Evolutionary conservation across 306 rosid genomes (phyloP).

Genomic region (Quercus ilex): DNA sequence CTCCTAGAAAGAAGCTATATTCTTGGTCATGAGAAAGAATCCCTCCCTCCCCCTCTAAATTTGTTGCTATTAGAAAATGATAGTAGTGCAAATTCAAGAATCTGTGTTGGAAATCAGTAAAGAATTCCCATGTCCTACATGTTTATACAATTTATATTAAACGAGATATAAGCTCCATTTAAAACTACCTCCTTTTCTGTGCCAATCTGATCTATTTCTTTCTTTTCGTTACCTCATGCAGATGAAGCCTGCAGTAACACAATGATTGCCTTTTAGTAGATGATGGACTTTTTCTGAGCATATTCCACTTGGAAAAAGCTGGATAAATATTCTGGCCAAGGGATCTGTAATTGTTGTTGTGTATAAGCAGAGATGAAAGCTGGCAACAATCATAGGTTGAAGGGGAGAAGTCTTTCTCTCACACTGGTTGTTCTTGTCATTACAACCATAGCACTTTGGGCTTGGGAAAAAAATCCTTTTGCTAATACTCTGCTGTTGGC

Average conservation of each 20-base stretch:
- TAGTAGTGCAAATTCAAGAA: background rate
- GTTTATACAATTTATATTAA: background rate
- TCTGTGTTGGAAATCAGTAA: background rate
- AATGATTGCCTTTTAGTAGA: background rate
- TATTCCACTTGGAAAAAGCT: background rate
- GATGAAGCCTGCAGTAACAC: background rate
- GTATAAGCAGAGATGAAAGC: conserved; percentile 54
- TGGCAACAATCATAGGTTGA: conserved; percentile 37
- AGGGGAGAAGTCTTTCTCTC: conserved; percentile 50
- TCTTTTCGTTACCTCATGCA: background rate
- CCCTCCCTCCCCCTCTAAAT: background rate
- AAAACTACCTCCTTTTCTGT: background rate
- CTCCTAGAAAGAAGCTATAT: background rate
- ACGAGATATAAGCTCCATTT: background rate
- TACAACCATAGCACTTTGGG: conserved; percentile 51
- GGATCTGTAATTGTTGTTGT: conserved; percentile 15
- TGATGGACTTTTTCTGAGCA: conserved; percentile 18
- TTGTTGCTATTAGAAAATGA: background rate
- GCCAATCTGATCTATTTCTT: background rate
- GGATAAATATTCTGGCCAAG: background rate
- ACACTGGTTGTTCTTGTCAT: conserved; percentile 48
- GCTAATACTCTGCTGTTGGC: conserved; percentile 37
- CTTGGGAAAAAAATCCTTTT: conserved; percentile 70
- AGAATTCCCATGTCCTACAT: background rate
- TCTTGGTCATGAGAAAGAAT: background rate